Base-by-base conservation (phyloP, 148 eudicot genomes). In the Chenopodium album region DNA sequence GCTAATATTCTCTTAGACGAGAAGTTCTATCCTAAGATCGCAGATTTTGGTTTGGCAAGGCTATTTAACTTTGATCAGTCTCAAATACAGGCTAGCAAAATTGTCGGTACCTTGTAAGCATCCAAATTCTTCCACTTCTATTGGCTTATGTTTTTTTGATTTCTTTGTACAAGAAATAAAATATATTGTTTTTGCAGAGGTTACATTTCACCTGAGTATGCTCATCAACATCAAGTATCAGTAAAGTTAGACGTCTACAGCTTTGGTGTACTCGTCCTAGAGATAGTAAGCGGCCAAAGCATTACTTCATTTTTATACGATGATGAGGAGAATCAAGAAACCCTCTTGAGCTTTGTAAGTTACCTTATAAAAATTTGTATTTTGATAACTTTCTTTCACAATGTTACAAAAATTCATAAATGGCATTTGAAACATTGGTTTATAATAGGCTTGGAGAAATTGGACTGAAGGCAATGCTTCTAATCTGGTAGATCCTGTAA, bases 21-120 rank as follows among this genome's bases (percentile, higher is more conserved):
- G 1, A 32, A 78, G 6, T 80, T 87, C 74, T 75, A 78, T 50
- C 88, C 89, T 7, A 87, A 87, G 77, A 87, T 87, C 23, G 79
- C 88, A 12, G 88, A 87, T 64, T 87, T 87, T 80, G 85, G 89
- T 29, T 26, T 77, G 86, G 88, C 89, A 41, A 83, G 84, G 60
- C 20, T 83, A 52, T 82, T 87, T 69, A 59, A 37, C 8, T 14
- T 29, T 2, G 85, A 80, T n/a, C 76, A 82, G n/a, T n/a, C n/a
- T n/a, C n/a, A n/a, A n/a, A n/a, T n/a, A 17, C 41, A n/a, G 3
- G 79, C 89, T 28, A 80, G 67, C 28, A 80, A 62, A 78, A 65
- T 87, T 17, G 86, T 71, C 1, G 85, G 86, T 29, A 85, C 87
- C 12, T 2, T 26, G 87, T 85, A 81, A 80, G 84, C 73, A n/a